These are phyloP conservation scores for Megacollybia marginata DNA, from an alignment of 768 basidiomycete species.

Conservation along the genomic window DNA sequence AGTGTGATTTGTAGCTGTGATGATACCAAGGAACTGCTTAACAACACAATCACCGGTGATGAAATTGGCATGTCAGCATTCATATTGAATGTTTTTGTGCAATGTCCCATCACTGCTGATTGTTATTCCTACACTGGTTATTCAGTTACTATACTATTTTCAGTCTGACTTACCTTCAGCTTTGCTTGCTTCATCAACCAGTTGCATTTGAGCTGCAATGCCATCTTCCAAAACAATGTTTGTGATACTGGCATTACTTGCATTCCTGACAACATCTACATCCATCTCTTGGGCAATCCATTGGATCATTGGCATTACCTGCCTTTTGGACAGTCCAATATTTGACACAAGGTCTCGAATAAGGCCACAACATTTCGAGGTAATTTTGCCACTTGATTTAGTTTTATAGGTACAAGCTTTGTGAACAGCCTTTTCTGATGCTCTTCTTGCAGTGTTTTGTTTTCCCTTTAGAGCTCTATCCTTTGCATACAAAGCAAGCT, in stretches of 20 bases:
- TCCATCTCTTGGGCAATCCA: not conserved
- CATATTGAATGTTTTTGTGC: slow-evolving; percentile 11
- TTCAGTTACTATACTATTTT: not conserved
- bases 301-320: not conserved
- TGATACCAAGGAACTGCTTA: slow-evolving; percentile 7
- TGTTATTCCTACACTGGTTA: slow-evolving; percentile 7
- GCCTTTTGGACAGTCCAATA: not conserved
- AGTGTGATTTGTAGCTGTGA: slow-evolving; percentile 12
- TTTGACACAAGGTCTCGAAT: not conserved
- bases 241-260: slow-evolving; percentile 5
- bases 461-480: too few relatives aligned
- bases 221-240: slow-evolving; percentile 9
- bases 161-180: slow-evolving; percentile 1
- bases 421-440: too few relatives aligned
- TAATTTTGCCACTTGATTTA: too few relatives aligned
- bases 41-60: not conserved
- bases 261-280: not conserved
- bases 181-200: slow-evolving; percentile 4
- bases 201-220: slow-evolving; percentile 12
- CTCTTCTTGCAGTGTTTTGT: too few relatives aligned
- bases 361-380: not conserved
- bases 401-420: too few relatives aligned
- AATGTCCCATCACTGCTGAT: slow-evolving; percentile 16
- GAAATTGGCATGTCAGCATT: slow-evolving; percentile 4
- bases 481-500: too few relatives aligned